phyloP scores from a whole-genome alignment of 306 rosid species.

The Medicago arabica region DNA sequence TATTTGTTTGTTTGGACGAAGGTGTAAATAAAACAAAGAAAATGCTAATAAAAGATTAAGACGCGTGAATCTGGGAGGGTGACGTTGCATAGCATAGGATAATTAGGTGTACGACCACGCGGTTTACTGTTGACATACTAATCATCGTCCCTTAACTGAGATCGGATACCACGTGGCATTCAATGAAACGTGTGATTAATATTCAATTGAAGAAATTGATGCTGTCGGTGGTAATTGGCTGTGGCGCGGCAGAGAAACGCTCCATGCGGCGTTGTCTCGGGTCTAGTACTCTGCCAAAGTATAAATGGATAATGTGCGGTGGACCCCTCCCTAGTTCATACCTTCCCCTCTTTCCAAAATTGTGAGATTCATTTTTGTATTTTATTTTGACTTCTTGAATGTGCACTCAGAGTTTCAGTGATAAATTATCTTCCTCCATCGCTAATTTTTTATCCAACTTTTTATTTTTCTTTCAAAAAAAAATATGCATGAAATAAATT shows the following conservation, averaged over 20 bases:
- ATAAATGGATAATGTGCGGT: neutral
- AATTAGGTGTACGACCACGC: conserved; percentile 36
- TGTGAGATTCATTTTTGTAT: neutral
- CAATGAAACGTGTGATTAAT: conserved; percentile 1
- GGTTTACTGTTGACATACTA: conserved; percentile 16
- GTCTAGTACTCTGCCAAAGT: conserved; percentile 28
- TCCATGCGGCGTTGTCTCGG: conserved; percentile 40
- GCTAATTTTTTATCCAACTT: too few relatives aligned
- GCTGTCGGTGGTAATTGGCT: conserved; percentile 58
- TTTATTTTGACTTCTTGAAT: neutral
- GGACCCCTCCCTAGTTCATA: conserved; percentile 11
- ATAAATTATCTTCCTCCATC: too few relatives aligned
- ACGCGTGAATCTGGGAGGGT: neutral
- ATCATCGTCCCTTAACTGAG: neutral
- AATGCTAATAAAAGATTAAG: neutral
- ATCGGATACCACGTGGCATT: conserved; percentile 49
- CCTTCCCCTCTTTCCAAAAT: neutral
- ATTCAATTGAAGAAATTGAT: neutral
- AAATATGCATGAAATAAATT: too few relatives aligned
- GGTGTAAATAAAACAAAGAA: neutral
- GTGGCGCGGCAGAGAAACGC: conserved; percentile 13
- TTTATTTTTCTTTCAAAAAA: too few relatives aligned
- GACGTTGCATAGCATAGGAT: conserved; percentile 1
- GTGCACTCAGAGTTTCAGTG: too few relatives aligned
- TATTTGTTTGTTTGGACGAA: neutral